Percentiles rank a stretch among this genome's conserved stretches.
phyloP scores from a whole-genome alignment of 2,329 filamentous ascomycete genomes.

The Knufia petricola region DNA sequence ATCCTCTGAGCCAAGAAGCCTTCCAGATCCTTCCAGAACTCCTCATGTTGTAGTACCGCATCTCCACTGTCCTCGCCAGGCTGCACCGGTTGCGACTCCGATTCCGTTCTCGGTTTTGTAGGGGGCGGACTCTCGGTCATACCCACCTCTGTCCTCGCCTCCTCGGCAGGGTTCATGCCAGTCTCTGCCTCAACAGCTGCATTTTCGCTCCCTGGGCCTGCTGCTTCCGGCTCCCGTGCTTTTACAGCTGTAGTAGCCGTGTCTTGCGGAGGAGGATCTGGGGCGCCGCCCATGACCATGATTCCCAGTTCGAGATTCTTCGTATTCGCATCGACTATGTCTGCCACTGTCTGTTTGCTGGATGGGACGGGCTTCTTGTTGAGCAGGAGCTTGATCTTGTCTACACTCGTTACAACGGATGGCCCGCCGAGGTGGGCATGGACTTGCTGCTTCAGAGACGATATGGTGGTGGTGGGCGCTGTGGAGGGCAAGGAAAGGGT shows the following conservation, averaged over 20 bases:
- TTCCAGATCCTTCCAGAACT: conserved; percentile 80
- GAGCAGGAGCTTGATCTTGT: conserved; percentile 76
- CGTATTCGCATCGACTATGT: conserved; percentile 47
- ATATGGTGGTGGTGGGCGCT: conserved; percentile 60
- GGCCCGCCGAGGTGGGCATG: conserved; percentile 46
- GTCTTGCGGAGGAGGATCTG: conserved; percentile 22
- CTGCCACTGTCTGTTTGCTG: conserved; percentile 61
- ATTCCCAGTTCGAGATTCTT: conserved; percentile 63
- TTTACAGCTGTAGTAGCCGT: conserved; percentile 9
- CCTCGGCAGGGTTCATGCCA: conserved; percentile 37
- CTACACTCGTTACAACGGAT: conserved; percentile 32
- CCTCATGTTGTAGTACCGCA: conserved; percentile 50
- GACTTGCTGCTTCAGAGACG: conserved; percentile 66
- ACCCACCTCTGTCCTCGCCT: conserved; percentile 25
- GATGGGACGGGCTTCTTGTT: conserved; percentile 74
- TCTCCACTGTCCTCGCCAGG: conserved; percentile 13
- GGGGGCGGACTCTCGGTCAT: conserved; percentile 13
- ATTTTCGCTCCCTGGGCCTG: conserved; percentile 20
- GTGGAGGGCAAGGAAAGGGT: conserved; percentile 56
- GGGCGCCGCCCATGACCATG: conserved; percentile 74
- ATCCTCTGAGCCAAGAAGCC: conserved; percentile 71
- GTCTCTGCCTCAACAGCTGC: conserved; percentile 20
- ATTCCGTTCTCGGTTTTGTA: conserved; percentile 13
- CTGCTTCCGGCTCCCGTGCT: conserved; percentile 17
- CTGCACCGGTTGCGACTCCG: conserved; percentile 12